Evolutionary conservation across 148 eudicot species (phyloP).

Genomic region (Drosera capensis): DNA sequence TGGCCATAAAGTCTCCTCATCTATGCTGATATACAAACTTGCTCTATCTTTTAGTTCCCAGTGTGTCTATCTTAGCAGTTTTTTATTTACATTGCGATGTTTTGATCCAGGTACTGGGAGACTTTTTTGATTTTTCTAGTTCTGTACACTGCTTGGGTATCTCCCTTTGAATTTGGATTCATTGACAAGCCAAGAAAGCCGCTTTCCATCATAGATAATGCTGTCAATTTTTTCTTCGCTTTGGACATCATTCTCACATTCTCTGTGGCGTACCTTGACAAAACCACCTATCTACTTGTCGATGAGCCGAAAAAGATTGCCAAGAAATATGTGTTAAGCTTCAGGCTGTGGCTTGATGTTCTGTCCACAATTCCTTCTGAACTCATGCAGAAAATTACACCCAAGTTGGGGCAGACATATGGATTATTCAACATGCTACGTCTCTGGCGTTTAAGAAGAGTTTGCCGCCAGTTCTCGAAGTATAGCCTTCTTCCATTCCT

Average conservation of each 20-base stretch:
- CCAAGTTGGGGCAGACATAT: slow-evolving; percentile 21
- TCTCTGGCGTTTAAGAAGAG: slow-evolving; percentile 85
- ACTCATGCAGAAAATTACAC: slow-evolving; percentile 22
- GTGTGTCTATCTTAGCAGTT: background rate
- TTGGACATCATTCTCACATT: slow-evolving; percentile 47
- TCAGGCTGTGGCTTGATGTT: slow-evolving; percentile 7
- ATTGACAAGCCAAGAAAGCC: slow-evolving; percentile 9
- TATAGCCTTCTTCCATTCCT: slow-evolving; percentile 8
- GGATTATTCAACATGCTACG: slow-evolving; percentile 80
- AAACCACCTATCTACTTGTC: slow-evolving; percentile 36
- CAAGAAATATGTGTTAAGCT: slow-evolving; percentile 7
- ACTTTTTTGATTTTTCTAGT: slow-evolving; percentile 61
- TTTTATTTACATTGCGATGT: background rate
- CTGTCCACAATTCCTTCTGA: slow-evolving; percentile 8
- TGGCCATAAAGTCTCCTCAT: too few species aligned
- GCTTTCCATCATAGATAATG: slow-evolving; percentile 10
- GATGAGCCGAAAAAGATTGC: slow-evolving; percentile 44
- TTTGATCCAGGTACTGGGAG: slow-evolving; percentile 62
- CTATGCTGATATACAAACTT: background rate
- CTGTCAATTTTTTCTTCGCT: slow-evolving; percentile 37
- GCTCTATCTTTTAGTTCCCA: background rate
- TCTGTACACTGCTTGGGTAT: slow-evolving; percentile 63
- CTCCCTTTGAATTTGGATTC: slow-evolving; percentile 74
- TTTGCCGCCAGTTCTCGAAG: slow-evolving; percentile 57
- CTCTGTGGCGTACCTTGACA: slow-evolving; percentile 57